phyloP scores from a whole-genome alignment of 2,329 filamentous ascomycete genomes.

The Fusarium irregulare region DNA sequence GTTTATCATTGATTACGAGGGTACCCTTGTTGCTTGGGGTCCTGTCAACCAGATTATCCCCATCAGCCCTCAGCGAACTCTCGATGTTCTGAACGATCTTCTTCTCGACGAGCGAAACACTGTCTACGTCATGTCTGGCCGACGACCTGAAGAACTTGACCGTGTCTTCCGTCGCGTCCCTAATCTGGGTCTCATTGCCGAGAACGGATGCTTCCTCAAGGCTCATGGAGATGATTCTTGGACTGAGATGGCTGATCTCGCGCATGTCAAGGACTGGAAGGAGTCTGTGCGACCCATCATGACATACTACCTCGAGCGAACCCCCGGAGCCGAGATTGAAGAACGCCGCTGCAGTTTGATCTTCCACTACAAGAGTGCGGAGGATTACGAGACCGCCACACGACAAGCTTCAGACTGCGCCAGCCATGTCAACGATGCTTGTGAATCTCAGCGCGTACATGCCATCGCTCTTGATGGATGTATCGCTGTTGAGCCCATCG shows the following conservation, averaged over 20 bases:
- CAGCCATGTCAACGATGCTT: slow-evolving; percentile 94
- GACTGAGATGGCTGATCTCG: slow-evolving; percentile 80
- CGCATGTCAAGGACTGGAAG: slow-evolving; percentile 82
- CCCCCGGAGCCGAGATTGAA: slow-evolving; percentile 88
- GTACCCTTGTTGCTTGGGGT: slow-evolving; percentile 88
- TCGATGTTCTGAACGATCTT: slow-evolving; percentile 85
- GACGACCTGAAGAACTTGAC: slow-evolving; percentile 88
- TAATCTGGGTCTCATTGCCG: slow-evolving; percentile 88
- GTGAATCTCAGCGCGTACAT: slow-evolving; percentile 83
- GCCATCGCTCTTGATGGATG: slow-evolving; percentile 84
- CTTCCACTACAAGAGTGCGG: slow-evolving; percentile 88
- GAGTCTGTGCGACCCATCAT: slow-evolving; percentile 84
- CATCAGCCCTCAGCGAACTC: slow-evolving; percentile 83
- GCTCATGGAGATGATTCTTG: slow-evolving; percentile 75
- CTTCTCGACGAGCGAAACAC: slow-evolving; percentile 83
- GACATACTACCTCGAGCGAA: slow-evolving; percentile 88
- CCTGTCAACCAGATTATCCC: slow-evolving; percentile 86
- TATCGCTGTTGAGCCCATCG: slow-evolving; percentile 84
- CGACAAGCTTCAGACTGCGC: slow-evolving; percentile 90
- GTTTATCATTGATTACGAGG: slow-evolving; percentile 94
- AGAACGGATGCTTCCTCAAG: slow-evolving; percentile 93
- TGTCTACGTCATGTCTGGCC: slow-evolving; percentile 93
- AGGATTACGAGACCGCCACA: slow-evolving; percentile 78
- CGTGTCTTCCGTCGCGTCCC: slow-evolving; percentile 85
- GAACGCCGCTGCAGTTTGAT: slow-evolving; percentile 91